Conservation (phyloP, 164 flowering plant genomes). For the Buxus sempervirens region DNA sequence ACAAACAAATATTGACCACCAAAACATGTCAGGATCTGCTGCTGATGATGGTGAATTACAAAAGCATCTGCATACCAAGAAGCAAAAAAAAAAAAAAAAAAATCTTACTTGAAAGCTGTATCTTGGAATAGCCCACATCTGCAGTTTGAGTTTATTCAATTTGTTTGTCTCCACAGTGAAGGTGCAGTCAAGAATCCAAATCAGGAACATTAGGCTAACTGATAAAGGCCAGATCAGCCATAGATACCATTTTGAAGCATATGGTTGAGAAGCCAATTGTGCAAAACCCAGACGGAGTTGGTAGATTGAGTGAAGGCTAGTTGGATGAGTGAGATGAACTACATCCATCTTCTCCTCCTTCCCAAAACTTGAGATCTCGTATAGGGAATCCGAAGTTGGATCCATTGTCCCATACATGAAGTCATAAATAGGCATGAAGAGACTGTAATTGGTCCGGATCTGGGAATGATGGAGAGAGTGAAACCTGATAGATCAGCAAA, state of each 20-base stretch:
- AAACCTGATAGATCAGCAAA: conserved; percentile 26
- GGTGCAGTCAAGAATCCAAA: conserved; percentile 45
- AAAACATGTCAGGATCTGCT: not conserved
- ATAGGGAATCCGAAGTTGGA: conserved; percentile 40
- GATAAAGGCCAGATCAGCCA: conserved; percentile 66
- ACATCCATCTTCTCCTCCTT: conserved; percentile 43
- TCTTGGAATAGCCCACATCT: conserved; percentile 71
- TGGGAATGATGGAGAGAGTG: conserved; percentile 57
- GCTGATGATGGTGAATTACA: not conserved
- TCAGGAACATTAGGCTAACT: conserved; percentile 31
- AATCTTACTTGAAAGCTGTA: conserved; percentile 51
- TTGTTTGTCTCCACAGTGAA: conserved; percentile 52
- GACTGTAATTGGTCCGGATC: conserved; percentile 46
- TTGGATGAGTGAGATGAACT: conserved; percentile 68
- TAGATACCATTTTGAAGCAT: conserved; percentile 56
- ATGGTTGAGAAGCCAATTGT: conserved; percentile 53
- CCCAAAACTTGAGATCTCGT: conserved; percentile 38
- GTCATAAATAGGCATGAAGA: conserved; percentile 57
- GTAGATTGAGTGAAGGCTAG: conserved; percentile 63
- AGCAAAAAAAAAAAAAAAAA: not conserved
- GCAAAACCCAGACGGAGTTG: conserved; percentile 63
- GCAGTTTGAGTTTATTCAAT: conserved; percentile 46
- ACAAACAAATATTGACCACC: not conserved
- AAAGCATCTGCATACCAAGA: not conserved
- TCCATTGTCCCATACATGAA: conserved; percentile 58